Evolutionary conservation across 495 filamentous ascomycete genomes (phyloP).

Genomic region (Poronia punctata): DNA sequence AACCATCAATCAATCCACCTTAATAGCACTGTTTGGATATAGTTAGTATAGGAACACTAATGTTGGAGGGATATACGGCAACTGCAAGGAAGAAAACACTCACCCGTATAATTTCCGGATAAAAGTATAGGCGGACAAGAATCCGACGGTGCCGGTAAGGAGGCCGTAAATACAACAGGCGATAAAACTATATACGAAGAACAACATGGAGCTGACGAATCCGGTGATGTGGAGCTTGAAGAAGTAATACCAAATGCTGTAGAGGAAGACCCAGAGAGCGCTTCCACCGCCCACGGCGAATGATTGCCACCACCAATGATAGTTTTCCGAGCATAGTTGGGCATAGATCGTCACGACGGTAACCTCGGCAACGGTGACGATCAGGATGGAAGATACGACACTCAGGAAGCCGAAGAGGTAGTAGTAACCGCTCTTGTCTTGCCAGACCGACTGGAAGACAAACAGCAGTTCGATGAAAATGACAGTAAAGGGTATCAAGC

Average conservation of each 20-base stretch:
- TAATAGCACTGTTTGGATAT: slow-evolving; percentile 23
- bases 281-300: slow-evolving; percentile 77
- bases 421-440: slow-evolving; percentile 90
- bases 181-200: slow-evolving; percentile 76
- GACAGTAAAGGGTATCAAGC: slow-evolving; percentile 83
- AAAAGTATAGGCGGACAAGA: slow-evolving; percentile 82
- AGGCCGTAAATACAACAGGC: slow-evolving; percentile 81
- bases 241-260: slow-evolving; percentile 83
- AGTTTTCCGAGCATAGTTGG: slow-evolving; percentile 82
- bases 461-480: slow-evolving; percentile 92
- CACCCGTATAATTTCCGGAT: slow-evolving; percentile 83
- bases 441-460: slow-evolving; percentile 86
- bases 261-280: slow-evolving; percentile 78
- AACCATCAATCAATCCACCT: slow-evolving; percentile 21
- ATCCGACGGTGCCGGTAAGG: slow-evolving; percentile 80
- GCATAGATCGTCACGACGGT: slow-evolving; percentile 86
- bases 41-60: slow-evolving; percentile 7
- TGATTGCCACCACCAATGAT: slow-evolving; percentile 95
- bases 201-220: slow-evolving; percentile 71
- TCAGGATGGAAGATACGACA: slow-evolving; percentile 64
- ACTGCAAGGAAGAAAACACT: slow-evolving; percentile 20
- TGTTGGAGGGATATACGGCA: background rate
- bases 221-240: slow-evolving; percentile 78
- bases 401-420: slow-evolving; percentile 91
- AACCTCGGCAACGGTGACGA: slow-evolving; percentile 79